phyloP scores from a whole-genome alignment of 306 rosid genomes.

The Glycine tomentella region DNA sequence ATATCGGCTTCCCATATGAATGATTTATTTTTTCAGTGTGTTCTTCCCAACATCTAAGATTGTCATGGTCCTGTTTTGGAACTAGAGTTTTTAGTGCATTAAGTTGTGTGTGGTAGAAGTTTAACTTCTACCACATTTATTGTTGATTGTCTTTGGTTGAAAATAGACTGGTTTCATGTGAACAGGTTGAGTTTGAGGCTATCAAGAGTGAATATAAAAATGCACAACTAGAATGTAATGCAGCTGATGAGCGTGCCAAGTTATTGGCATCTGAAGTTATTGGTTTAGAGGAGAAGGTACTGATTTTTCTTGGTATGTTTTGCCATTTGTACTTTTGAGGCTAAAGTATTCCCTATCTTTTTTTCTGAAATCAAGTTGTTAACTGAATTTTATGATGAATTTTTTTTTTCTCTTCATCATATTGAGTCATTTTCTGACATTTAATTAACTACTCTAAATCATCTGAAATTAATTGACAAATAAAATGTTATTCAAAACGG shows the following conservation, averaged over 20 bases:
- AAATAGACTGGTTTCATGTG: conserved; percentile 32
- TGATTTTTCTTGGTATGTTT: conserved; percentile 60
- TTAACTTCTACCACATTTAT: background rate
- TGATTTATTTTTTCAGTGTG: background rate
- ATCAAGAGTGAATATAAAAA: conserved; percentile 77
- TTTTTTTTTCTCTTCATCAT: conserved; percentile 24
- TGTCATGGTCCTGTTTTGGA: conserved; percentile 12
- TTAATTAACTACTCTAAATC: conserved; percentile 4
- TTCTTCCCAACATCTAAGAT: background rate
- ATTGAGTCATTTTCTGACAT: conserved; percentile 24
- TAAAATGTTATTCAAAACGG: background rate
- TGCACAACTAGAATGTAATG: conserved; percentile 88
- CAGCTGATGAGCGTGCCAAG: conserved; percentile 98
- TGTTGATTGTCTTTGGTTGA: conserved; percentile 28
- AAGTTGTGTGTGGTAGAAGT: conserved; percentile 29
- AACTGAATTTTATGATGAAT: conserved; percentile 12
- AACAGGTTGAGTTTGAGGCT: conserved; percentile 83
- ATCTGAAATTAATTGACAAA: conserved; percentile 10
- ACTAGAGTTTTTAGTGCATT: conserved; percentile 3
- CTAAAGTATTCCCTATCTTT: background rate
- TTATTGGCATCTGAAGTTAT: conserved; percentile 97
- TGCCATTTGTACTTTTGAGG: conserved; percentile 24
- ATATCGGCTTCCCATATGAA: conserved; percentile 26
- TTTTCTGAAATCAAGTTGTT: conserved; percentile 23
- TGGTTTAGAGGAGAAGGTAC: conserved; percentile 97